phyloP scores from a whole-genome alignment of 208 protist species.

The Leishmania martiniquensis region DNA sequence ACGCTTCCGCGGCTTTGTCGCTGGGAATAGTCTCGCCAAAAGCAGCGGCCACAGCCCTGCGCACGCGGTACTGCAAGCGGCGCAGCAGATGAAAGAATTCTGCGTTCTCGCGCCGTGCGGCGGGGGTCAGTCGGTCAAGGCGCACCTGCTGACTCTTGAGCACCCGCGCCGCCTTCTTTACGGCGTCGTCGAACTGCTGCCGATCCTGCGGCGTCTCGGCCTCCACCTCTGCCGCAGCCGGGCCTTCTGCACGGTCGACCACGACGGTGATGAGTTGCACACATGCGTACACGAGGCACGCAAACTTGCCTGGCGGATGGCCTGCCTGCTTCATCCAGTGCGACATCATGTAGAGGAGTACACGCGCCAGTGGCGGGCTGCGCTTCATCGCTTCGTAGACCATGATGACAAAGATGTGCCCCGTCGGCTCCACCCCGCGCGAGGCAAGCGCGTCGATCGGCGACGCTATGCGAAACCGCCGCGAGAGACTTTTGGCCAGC shows the following conservation, averaged over 20 bases:
- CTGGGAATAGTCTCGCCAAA: conserved; percentile 50
- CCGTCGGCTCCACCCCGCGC: conserved; percentile 60
- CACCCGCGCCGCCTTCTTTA: conserved; percentile 58
- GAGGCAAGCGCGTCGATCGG: conserved; percentile 68
- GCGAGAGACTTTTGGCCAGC: conserved; percentile 80
- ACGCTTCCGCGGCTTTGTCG: conserved; percentile 23
- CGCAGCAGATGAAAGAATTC: conserved; percentile 75
- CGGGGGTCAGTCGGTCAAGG: conserved; percentile 52
- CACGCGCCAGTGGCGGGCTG: conserved; percentile 74
- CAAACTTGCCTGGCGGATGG: conserved; percentile 80
- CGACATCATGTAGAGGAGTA: conserved; percentile 86
- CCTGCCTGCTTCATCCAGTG: conserved; percentile 81
- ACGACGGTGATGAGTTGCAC: conserved; percentile 79
- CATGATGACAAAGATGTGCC: conserved; percentile 85
- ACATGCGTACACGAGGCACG: conserved; percentile 85
- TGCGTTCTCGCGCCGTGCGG: conserved; percentile 60
- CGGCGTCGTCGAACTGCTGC: conserved; percentile 68
- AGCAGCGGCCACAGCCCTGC: conserved; percentile 44
- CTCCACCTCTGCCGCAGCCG: conserved; percentile 61
- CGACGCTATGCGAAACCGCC: conserved; percentile 80
- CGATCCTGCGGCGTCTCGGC: conserved; percentile 77
- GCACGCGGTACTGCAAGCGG: conserved; percentile 61
- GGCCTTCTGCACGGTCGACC: conserved; percentile 49
- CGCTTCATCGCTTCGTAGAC: conserved; percentile 91
- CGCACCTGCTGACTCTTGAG: conserved; percentile 65